Conservation (phyloP, 2,329 filamentous ascomycete genomes). For the Xylaria polymorpha region DNA sequence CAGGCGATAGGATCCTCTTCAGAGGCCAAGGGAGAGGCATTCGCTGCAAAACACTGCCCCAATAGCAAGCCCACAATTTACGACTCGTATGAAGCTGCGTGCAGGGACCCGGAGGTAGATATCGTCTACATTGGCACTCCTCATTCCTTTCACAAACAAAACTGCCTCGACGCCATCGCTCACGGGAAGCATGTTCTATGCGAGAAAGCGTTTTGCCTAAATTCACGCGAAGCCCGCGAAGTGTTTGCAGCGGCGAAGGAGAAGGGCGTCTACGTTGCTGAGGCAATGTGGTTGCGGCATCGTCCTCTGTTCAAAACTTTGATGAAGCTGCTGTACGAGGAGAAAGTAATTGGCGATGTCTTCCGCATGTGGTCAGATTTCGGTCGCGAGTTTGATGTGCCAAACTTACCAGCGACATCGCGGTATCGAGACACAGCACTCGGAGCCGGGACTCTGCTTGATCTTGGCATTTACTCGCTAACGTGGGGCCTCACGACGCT, state of each 20-base stretch:
- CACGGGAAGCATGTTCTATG: slow-evolving; percentile 59
- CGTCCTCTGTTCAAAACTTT: slow-evolving; percentile 54
- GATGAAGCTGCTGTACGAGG: slow-evolving; percentile 52
- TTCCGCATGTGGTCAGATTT: slow-evolving; percentile 56
- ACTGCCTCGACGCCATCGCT: slow-evolving; percentile 57
- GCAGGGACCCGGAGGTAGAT: slow-evolving; percentile 56
- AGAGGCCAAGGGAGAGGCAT: slow-evolving; percentile 53
- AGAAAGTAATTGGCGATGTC: slow-evolving; percentile 55
- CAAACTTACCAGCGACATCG: slow-evolving; percentile 47
- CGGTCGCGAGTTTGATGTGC: slow-evolving; percentile 52
- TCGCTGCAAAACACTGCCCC: slow-evolving; percentile 50
- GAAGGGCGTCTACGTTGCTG: slow-evolving; percentile 58
- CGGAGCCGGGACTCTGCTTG: slow-evolving; percentile 57
- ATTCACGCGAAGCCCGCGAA: slow-evolving; percentile 53
- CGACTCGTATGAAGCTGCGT: slow-evolving; percentile 55
- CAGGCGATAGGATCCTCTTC: slow-evolving; percentile 58
- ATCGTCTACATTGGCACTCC: slow-evolving; percentile 61
- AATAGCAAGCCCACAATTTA: slow-evolving; percentile 51
- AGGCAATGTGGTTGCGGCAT: slow-evolving; percentile 61
- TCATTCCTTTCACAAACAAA: slow-evolving; percentile 56
- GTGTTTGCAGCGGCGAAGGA: slow-evolving; percentile 54
- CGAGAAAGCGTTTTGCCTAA: slow-evolving; percentile 60
- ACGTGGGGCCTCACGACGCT: slow-evolving; percentile 55
- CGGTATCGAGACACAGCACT: slow-evolving; percentile 54
- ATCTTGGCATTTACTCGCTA: slow-evolving; percentile 58